Evolutionary conservation across 2,329 filamentous ascomycete genomes (phyloP).

Genomic region (Boeremia exigua): DNA sequence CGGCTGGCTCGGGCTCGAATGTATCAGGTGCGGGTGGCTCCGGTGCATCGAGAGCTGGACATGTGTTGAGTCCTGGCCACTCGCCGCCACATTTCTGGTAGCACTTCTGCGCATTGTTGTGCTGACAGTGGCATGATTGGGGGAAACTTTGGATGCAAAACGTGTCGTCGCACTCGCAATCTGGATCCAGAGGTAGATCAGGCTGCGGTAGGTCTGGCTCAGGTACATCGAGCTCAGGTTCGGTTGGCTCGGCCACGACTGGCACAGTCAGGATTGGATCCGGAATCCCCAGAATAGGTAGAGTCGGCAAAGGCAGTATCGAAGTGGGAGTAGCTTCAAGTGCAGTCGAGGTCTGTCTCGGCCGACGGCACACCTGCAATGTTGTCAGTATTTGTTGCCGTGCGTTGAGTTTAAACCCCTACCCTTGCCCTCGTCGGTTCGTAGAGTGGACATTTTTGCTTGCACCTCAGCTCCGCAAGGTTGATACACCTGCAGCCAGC

Average conservation of each 20-base stretch:
- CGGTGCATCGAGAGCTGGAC: not conserved
- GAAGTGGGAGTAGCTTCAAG: not conserved
- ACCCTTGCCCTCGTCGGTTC: constrained; percentile 24
- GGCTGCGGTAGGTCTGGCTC: no score
- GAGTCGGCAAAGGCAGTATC: not conserved
- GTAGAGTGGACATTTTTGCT: constrained; percentile 33
- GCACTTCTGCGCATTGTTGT: no score
- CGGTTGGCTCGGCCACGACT: not conserved
- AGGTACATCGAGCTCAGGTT: no score
- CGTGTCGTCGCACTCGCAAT: no score
- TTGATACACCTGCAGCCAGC: constrained; percentile 39
- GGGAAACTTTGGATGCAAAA: no score
- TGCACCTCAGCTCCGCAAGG: constrained; percentile 31
- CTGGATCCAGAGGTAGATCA: no score
- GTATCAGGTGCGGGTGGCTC: not conserved
- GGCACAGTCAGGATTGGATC: not conserved
- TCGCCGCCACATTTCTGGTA: no score
- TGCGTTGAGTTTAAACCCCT: not conserved
- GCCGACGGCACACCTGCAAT: not conserved
- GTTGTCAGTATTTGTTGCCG: not conserved
- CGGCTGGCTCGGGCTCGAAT: no score
- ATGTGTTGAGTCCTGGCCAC: no score
- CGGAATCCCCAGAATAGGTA: constrained; percentile 1
- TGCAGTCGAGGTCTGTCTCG: not conserved
- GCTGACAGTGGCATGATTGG: no score